Conservation (phyloP, 2,329 filamentous ascomycete species). For the Aphanocladium album region DNA sequence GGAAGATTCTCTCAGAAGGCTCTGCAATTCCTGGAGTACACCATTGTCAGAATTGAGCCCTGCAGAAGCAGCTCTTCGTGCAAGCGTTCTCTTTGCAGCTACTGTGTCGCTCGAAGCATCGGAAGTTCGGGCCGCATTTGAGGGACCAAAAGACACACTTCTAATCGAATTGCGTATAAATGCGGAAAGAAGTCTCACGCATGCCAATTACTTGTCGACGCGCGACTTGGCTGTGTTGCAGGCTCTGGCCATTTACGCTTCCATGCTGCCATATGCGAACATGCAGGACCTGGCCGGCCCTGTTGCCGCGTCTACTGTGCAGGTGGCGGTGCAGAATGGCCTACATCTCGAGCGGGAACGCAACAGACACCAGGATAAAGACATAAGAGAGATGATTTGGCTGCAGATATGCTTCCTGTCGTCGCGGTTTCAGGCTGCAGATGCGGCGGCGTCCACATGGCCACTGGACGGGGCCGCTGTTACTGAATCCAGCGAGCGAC, state of each 20-base stretch:
- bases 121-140: conserved; percentile 17
- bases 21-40: conserved; percentile 17
- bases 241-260: conserved; percentile 24
- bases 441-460: not conserved
- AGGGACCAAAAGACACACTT: conserved; percentile 15
- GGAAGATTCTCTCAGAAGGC: not conserved
- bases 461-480: not conserved
- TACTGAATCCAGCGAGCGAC: not conserved
- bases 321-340: conserved; percentile 19
- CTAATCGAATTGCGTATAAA: conserved; percentile 19
- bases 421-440: conserved; percentile 16
- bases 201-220: conserved; percentile 19
- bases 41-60: conserved; percentile 15
- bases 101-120: conserved; percentile 22
- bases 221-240: conserved; percentile 22
- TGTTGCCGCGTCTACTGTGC: conserved; percentile 20
- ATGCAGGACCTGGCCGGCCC: conserved; percentile 21
- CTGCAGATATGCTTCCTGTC: conserved; percentile 28
- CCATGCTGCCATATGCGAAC: conserved; percentile 18
- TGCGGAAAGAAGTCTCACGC: conserved; percentile 22
- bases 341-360: conserved; percentile 19
- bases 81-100: conserved; percentile 23
- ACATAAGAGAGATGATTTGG: conserved; percentile 20
- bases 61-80: conserved; percentile 18
- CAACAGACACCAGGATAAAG: not conserved